Evolutionary conservation across 2,329 filamentous ascomycete genomes (phyloP), one percentile per base, ranked within the genome.

Genomic region (Trichoderma brevicompactum): DNA sequence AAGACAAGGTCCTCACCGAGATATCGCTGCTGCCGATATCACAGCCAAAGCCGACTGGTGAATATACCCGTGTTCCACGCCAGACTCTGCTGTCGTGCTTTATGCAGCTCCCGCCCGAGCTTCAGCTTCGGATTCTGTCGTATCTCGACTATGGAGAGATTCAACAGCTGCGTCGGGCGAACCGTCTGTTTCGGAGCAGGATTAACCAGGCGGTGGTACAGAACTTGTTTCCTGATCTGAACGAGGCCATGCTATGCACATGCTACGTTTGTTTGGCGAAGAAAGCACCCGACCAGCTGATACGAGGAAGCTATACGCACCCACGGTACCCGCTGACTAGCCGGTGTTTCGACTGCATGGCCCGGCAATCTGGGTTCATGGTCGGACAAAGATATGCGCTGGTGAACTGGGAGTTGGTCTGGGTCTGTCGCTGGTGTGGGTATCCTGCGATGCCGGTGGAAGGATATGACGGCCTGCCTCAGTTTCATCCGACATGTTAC

Each of bases 341-440:
- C 65, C 72, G 74, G 34, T 82, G 81, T 62, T 70, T 82, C 54
- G 69, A 72, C 23, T 83, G 81, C 66, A 74, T 78, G 8, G 71
- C 77, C 13, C 70, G 70, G 15, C 67, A 69, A 5, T 69, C 73
- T 12, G 79, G 80, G 7, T 75, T 78, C 7, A 70, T 72, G 17
- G 73, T 80, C 4, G 80, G 79, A 5, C 69, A 70, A n/a, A 73
- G 71, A 68, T 74, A 80, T n/a, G 69, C 69, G 0, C 72, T 82
- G 48, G 79, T 73, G 6, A 78, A 78, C 49, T 69, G 70, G 17
- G 68, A 70, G 9, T 70, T 67, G 5, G 74, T 76, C 34, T 81
- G 75, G 73, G 73, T 79, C 10, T 83, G 81, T 50, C 76, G 80
- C 7, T 82, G 79, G 75, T 82, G 81, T 69, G 80, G 80, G 0